Conservation (phyloP, 306 rosid genomes). For the Fragaria ananassa region DNA sequence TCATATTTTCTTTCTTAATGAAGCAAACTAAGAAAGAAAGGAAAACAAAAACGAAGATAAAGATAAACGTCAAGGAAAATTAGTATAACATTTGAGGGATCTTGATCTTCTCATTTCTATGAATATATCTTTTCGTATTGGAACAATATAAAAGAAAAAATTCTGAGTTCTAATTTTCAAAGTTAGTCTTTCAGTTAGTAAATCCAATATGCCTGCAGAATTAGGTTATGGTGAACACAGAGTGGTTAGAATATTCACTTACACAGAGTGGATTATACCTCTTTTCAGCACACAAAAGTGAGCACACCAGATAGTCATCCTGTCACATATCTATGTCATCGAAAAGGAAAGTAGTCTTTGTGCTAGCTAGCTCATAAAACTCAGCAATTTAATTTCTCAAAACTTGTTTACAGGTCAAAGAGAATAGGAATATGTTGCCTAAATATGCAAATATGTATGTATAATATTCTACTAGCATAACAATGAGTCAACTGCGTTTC, state of each 20-base stretch:
- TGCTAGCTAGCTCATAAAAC: conserved; percentile 6
- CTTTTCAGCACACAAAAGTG: neutral
- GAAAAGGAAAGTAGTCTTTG: conserved; percentile 4
- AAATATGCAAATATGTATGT: neutral
- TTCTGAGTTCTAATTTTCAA: too few relatives aligned
- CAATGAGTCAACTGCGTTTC: neutral
- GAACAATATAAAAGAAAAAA: too few relatives aligned
- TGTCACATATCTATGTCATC: conserved; percentile 8
- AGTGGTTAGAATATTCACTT: conserved; percentile 27
- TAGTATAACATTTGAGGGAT: neutral
- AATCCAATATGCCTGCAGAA: too few relatives aligned
- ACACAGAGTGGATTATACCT: conserved; percentile 18
- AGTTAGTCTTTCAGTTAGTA: too few relatives aligned
- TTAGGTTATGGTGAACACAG: too few relatives aligned
- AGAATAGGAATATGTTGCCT: neutral
- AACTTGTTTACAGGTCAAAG: neutral
- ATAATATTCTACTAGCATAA: neutral
- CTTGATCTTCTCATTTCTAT: neutral
- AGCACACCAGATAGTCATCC: conserved; percentile 3
- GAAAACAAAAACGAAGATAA: neutral
- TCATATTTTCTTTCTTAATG: too few relatives aligned
- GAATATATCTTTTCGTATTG: neutral
- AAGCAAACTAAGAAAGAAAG: neutral
- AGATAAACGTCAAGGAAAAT: neutral
- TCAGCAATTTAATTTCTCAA: neutral